Conservation (phyloP, 345 rosid genomes). For the Gossypium anomalum region DNA sequence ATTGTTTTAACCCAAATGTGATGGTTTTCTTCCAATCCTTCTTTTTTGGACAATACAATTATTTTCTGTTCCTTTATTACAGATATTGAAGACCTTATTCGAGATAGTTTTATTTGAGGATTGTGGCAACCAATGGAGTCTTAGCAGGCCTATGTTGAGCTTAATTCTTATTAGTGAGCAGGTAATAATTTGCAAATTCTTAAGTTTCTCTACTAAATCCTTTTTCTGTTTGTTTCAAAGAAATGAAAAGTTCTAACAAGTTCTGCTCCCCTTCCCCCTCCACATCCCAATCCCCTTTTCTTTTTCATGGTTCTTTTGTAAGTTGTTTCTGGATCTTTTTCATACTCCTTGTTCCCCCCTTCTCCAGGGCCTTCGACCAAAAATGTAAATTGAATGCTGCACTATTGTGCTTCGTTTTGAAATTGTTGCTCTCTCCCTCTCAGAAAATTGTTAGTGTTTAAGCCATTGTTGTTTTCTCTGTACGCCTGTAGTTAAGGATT, state of each 20-base stretch:
- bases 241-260: background rate
- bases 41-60: background rate
- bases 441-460: too few species aligned
- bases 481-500: background rate
- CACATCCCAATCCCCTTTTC: background rate
- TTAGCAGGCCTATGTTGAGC: constrained; percentile 97
- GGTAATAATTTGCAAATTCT: constrained; percentile 33
- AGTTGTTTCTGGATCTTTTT: background rate
- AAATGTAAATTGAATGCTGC: background rate
- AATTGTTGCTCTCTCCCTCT: too few species aligned
- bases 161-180: constrained; percentile 86
- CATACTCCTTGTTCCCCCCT: background rate
- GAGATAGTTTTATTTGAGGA: constrained; percentile 95
- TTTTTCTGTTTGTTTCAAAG: background rate
- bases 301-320: background rate
- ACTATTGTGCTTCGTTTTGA: background rate
- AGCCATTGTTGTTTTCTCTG: too few species aligned
- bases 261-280: background rate
- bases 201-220: background rate
- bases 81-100: constrained; percentile 90
- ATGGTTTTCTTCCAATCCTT: background rate
- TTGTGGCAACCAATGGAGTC: constrained; percentile 97
- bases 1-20: background rate
- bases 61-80: constrained; percentile 19
- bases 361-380: background rate